phyloP scores from a whole-genome alignment of 257 asterid genomes.

The Rubia yunnanensis region DNA sequence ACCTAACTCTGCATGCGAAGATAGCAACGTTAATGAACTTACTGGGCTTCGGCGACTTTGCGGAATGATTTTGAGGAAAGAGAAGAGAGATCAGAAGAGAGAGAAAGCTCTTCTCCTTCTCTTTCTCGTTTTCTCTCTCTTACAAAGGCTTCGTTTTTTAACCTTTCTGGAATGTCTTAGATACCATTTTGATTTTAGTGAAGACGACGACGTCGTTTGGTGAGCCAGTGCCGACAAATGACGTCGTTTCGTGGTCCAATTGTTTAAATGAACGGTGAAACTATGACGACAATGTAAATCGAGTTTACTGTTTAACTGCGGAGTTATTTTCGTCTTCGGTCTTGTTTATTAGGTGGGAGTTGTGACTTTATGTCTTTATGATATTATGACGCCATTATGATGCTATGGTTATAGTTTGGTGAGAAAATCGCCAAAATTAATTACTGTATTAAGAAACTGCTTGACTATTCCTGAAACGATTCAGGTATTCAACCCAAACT shows the following conservation, averaged over 20 bases:
- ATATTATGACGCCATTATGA: background rate
- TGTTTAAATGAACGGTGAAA: background rate
- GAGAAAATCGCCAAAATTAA: background rate
- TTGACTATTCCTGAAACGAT: too few species aligned
- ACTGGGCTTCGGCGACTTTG: slow-evolving; percentile 1
- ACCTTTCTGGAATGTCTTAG: background rate
- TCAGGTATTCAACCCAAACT: too few species aligned
- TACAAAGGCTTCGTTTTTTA: background rate
- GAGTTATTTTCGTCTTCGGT: too few species aligned
- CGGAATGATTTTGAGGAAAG: slow-evolving; percentile 1
- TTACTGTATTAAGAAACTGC: too few species aligned
- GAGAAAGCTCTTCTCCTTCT: background rate
- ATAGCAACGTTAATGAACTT: background rate
- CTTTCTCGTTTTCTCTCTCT: background rate
- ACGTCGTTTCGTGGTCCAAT: background rate
- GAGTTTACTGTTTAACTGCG: background rate
- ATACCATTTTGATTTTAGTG: background rate
- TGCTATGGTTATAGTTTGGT: background rate
- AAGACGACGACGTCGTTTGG: slow-evolving; percentile 1
- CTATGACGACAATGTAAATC: background rate
- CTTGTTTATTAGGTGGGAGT: background rate
- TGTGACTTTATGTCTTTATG: too few species aligned
- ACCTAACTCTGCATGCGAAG: background rate
- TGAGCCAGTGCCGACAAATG: background rate
- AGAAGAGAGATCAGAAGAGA: slow-evolving; percentile 17